Conservation (phyloP, 2,329 filamentous ascomycete genomes). For the Bipolaris bicolor region DNA sequence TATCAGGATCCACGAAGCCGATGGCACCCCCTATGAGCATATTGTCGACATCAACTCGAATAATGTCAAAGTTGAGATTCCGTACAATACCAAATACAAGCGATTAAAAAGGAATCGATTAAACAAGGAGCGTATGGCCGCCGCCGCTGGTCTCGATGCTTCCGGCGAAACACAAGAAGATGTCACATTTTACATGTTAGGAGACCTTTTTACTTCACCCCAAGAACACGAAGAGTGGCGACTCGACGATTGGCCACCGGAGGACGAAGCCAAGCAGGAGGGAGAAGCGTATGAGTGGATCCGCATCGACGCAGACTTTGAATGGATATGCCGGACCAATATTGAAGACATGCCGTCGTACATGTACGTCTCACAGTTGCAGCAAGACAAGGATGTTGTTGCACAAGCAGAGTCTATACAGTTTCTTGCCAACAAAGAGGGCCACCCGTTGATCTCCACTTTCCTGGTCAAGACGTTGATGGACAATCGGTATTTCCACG, state of each 20-base stretch:
- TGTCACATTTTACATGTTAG: slow-evolving; percentile 85
- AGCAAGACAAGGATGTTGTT: slow-evolving; percentile 95
- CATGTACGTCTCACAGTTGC: slow-evolving; percentile 97
- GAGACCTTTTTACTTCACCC: slow-evolving; percentile 83
- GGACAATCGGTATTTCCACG: slow-evolving; percentile 91
- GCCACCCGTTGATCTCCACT: slow-evolving; percentile 83
- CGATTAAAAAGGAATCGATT: slow-evolving; percentile 86
- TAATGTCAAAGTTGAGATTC: slow-evolving; percentile 86
- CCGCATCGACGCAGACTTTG: slow-evolving; percentile 95
- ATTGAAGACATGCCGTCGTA: slow-evolving; percentile 84
- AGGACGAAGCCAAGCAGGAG: slow-evolving; percentile 90
- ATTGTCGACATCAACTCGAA: slow-evolving; percentile 94
- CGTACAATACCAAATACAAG: slow-evolving; percentile 99
- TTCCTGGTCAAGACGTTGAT: slow-evolving; percentile 89
- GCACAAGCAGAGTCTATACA: slow-evolving; percentile 77
- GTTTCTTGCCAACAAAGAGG: slow-evolving; percentile 69
- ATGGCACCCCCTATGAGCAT: slow-evolving; percentile 97
- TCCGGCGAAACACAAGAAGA: slow-evolving; percentile 72
- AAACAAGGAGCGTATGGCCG: slow-evolving; percentile 77
- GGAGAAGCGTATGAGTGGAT: slow-evolving; percentile 99
- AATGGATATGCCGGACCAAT: slow-evolving; percentile 87
- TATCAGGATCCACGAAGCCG: slow-evolving; percentile 95
- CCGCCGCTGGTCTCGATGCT: slow-evolving; percentile 67
- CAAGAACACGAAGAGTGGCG: slow-evolving; percentile 86
- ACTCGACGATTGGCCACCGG: slow-evolving; percentile 85